Percentiles rank a stretch among this genome's conserved stretches.
These are phyloP conservation scores for Kwoniella newhampshirensis DNA, from an alignment of 768 basidiomycete species.

Conservation along the genomic window DNA sequence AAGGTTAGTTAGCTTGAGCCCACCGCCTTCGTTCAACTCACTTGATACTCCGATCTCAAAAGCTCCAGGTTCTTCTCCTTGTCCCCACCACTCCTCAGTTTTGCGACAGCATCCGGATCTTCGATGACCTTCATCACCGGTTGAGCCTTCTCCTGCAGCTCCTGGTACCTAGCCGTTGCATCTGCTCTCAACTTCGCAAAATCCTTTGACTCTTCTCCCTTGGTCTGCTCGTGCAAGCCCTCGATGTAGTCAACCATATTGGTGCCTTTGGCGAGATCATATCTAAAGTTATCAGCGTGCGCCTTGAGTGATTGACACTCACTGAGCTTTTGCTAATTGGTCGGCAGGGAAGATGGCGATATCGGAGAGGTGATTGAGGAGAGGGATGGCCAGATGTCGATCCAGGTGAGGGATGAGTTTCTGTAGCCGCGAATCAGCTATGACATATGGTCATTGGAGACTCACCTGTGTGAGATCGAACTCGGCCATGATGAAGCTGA, in stretches of 20 bases:
- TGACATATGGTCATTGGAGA: not conserved
- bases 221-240: constrained; percentile 72
- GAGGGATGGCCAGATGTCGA: constrained; percentile 88
- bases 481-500: constrained; percentile 63
- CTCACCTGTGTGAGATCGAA: constrained; percentile 71
- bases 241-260: constrained; percentile 97
- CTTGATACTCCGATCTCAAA: constrained; percentile 87
- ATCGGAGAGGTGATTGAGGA: constrained; percentile 80
- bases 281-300: constrained; percentile 49
- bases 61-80: constrained; percentile 95
- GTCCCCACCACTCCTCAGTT: constrained; percentile 75
- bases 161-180: constrained; percentile 78
- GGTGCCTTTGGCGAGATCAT: constrained; percentile 94
- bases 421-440: constrained; percentile 52
- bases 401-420: constrained; percentile 90
- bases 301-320: constrained; percentile 11
- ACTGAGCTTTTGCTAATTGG: constrained; percentile 80
- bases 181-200: constrained; percentile 78
- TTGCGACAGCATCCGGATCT: constrained; percentile 92
- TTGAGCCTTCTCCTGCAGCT: constrained; percentile 83
- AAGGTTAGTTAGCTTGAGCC: not conserved
- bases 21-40: constrained; percentile 56
- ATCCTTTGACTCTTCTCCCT: constrained; percentile 58
- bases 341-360: constrained; percentile 66
- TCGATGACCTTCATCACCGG: constrained; percentile 93